phyloP scores from a whole-genome alignment of 2,329 filamentous ascomycete species.

The Phialophora expanda region DNA sequence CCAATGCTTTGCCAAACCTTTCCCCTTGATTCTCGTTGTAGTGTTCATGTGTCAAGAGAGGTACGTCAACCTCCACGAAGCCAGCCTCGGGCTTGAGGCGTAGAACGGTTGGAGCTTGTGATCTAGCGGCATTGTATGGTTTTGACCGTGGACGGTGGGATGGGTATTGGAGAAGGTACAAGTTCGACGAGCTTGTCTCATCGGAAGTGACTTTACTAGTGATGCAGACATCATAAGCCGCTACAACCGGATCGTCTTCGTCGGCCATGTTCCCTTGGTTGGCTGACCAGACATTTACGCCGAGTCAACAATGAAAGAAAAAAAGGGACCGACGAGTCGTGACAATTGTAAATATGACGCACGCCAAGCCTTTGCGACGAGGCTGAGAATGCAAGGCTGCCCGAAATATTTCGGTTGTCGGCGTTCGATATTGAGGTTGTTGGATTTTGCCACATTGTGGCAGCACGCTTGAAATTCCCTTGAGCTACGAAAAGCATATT shows the following conservation, averaged over 20 bases:
- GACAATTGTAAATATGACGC: neutral
- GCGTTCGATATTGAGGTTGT: neutral
- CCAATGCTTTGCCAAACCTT: constrained; percentile 78
- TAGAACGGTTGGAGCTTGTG: constrained; percentile 69
- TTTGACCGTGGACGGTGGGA: constrained; percentile 70
- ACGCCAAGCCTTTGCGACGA: constrained; percentile 32
- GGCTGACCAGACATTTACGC: neutral
- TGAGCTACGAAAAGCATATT: neutral
- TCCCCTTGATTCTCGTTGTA: constrained; percentile 86
- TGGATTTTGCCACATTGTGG: neutral
- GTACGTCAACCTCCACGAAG: constrained; percentile 91
- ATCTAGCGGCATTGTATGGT: constrained; percentile 63
- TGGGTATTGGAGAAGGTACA: constrained; percentile 85
- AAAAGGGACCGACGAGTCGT: neutral
- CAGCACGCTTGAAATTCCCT: neutral
- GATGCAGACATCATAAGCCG: constrained; percentile 86
- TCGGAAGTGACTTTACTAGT: constrained; percentile 53
- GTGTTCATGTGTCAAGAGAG: constrained; percentile 71
- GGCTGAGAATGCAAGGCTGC: constrained; percentile 53
- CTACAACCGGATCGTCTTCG: constrained; percentile 68
- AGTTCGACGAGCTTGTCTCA: constrained; percentile 38
- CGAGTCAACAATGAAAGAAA: neutral
- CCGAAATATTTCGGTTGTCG: constrained; percentile 38
- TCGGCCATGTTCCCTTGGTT: constrained; percentile 25
- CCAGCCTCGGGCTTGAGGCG: constrained; percentile 82